A percentile compares a stretch with the other conserved stretches of the same genome.
Evolutionary conservation across 2,329 filamentous ascomycete genomes (phyloP).

Genomic region (Chaetomiaceae sp.): DNA sequence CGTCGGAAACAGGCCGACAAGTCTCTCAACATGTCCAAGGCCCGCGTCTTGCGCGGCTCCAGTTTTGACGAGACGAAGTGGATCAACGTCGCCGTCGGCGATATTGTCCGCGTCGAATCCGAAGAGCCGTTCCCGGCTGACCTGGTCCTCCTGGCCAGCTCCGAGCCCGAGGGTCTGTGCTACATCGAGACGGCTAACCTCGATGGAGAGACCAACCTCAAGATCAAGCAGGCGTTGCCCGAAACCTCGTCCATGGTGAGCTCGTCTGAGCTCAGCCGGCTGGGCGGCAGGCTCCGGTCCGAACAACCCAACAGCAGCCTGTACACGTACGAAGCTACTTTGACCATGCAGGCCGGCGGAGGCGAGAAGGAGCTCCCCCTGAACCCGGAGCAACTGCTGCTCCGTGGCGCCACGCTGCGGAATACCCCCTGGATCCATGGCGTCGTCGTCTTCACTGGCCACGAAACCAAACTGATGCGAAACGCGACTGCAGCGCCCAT

Average conservation of each 20-base stretch:
- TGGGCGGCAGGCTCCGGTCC: constrained; percentile 82
- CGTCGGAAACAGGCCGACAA: constrained; percentile 83
- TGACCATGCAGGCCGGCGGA: constrained; percentile 85
- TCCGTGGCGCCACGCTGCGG: constrained; percentile 86
- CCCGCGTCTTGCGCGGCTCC: constrained; percentile 76
- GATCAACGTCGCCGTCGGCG: constrained; percentile 89
- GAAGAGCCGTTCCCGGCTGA: constrained; percentile 95
- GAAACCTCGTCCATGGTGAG: constrained; percentile 88
- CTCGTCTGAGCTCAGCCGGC: constrained; percentile 74
- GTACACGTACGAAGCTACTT: constrained; percentile 94
- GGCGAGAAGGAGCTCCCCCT: constrained; percentile 89
- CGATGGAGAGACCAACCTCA: constrained; percentile 96
- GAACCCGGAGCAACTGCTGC: constrained; percentile 85
- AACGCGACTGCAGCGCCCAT: constrained; percentile 97
- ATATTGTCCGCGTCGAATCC: constrained; percentile 88
- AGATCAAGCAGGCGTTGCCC: constrained; percentile 95
- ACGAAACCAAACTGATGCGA: constrained; percentile 98
- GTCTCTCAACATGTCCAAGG: constrained; percentile 81
- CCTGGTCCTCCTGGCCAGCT: constrained; percentile 85
- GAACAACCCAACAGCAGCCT: constrained; percentile 98
- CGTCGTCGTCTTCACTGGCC: constrained; percentile 92
- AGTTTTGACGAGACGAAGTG: constrained; percentile 83
- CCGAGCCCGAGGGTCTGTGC: constrained; percentile 93
- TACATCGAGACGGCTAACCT: constrained; percentile 99
- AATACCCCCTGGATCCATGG: constrained; percentile 98